phyloP scores from a whole-genome alignment of 2,329 filamentous ascomycete genomes.

The Exophiala mesophila region DNA sequence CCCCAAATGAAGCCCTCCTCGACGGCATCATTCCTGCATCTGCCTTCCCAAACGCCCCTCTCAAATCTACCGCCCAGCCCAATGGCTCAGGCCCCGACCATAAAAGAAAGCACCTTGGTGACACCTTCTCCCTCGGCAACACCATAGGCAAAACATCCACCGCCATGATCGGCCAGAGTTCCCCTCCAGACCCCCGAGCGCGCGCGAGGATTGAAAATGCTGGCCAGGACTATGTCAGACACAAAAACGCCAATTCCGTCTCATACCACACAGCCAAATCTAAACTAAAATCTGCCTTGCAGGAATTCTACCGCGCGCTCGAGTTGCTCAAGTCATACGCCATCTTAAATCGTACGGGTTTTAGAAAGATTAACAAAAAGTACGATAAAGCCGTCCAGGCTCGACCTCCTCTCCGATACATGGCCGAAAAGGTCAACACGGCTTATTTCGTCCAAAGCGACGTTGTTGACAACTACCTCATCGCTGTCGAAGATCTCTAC shows the following conservation, averaged over 20 bases:
- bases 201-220: conserved; percentile 29
- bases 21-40: not conserved
- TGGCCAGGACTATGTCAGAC: conserved; percentile 48
- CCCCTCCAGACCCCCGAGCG: conserved; percentile 35
- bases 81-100: conserved; percentile 28
- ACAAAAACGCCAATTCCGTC: conserved; percentile 51
- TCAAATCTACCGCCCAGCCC: conserved; percentile 24
- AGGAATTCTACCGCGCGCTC: conserved; percentile 88
- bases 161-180: conserved; percentile 42
- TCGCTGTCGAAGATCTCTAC: conserved; percentile 82
- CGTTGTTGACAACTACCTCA: conserved; percentile 72
- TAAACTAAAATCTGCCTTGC: conserved; percentile 83
- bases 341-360: conserved; percentile 83
- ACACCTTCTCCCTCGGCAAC: conserved; percentile 39
- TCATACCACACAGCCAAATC: conserved; percentile 83
- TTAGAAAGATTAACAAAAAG: conserved; percentile 98
- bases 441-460: conserved; percentile 90
- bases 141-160: conserved; percentile 54
- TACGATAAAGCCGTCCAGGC: conserved; percentile 88
- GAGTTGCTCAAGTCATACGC: conserved; percentile 91
- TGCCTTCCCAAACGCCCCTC: conserved; percentile 17
- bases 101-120: conserved; percentile 36
- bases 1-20: not conserved
- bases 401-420: conserved; percentile 70
- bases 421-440: conserved; percentile 86